A percentile compares a stretch with the other conserved stretches of the same genome.
phyloP scores from a whole-genome alignment of 2,329 filamentous ascomycete species.

The Pyricularia sp. region DNA sequence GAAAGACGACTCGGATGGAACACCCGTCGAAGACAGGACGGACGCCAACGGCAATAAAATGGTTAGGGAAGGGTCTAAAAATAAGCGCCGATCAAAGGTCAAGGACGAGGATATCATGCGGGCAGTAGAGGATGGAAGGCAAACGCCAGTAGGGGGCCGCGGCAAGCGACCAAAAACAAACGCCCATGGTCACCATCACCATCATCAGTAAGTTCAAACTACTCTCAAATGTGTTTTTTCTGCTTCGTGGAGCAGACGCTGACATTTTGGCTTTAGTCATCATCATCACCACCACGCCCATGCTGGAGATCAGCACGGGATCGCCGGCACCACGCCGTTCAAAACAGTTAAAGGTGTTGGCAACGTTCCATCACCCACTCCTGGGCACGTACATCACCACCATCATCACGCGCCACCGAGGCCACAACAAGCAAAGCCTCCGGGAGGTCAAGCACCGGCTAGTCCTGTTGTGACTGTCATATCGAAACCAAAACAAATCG shows the following conservation, averaged over 20 bases:
- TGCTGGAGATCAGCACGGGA: slow-evolving; percentile 27
- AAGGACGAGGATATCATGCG: slow-evolving; percentile 61
- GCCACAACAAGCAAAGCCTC: slow-evolving; percentile 11
- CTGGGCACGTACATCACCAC: slow-evolving; percentile 23
- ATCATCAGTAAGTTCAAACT: slow-evolving; percentile 39
- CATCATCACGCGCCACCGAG: slow-evolving; percentile 35
- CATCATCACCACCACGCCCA: slow-evolving; percentile 43
- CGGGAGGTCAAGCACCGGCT: slow-evolving; percentile 16
- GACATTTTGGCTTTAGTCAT: slow-evolving; percentile 7
- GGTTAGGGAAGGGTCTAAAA: slow-evolving; percentile 28
- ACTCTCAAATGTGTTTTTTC: background rate
- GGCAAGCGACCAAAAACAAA: slow-evolving; percentile 57
- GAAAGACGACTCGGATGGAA: slow-evolving; percentile 37
- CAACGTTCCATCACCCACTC: slow-evolving; percentile 29
- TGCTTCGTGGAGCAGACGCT: background rate
- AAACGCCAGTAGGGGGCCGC: slow-evolving; percentile 42
- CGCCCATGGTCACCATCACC: slow-evolving; percentile 44
- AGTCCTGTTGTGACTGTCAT: slow-evolving; percentile 31
- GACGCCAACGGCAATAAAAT: slow-evolving; percentile 25
- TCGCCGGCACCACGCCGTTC: slow-evolving; percentile 27
- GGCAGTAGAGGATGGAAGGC: slow-evolving; percentile 54
- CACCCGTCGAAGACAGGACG: slow-evolving; percentile 28
- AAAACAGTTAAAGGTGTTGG: slow-evolving; percentile 36
- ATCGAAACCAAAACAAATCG: slow-evolving; percentile 49
- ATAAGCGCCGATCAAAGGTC: slow-evolving; percentile 49